Evolutionary conservation across 192 early-diverging fungal species (phyloP).

Genomic region (Backusella circina): DNA sequence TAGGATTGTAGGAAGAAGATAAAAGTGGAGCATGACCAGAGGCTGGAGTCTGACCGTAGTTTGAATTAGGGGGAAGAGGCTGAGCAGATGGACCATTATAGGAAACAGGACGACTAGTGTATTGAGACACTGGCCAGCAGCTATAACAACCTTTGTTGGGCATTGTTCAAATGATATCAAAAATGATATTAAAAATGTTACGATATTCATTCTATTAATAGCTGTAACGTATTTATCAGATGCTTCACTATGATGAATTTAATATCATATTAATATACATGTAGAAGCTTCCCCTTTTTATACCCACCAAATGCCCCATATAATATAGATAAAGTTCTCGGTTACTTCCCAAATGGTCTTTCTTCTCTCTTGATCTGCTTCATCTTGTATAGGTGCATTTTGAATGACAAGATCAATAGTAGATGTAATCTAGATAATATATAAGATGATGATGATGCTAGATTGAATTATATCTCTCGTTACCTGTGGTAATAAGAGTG

Average conservation of each 20-base stretch:
- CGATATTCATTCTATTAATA: conserved; percentile 59
- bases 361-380: conserved; percentile 33
- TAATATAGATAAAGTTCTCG: conserved; percentile 54
- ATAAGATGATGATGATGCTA: neutral
- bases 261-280: neutral
- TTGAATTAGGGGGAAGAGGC: conserved; percentile 2
- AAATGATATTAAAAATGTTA: conserved; percentile 69
- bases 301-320: conserved; percentile 46
- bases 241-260: conserved; percentile 49
- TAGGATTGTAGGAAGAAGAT: conserved; percentile 12
- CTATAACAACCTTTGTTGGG: conserved; percentile 45
- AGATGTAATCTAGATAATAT: conserved; percentile 17
- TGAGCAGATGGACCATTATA: conserved; percentile 6
- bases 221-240: conserved; percentile 63
- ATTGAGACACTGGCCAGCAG: conserved; percentile 72
- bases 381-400: conserved; percentile 30
- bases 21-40: conserved; percentile 7
- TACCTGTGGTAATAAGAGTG: conserved; percentile 44
- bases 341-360: conserved; percentile 55
- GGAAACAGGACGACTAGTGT: conserved; percentile 46
- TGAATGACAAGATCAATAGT: conserved; percentile 34
- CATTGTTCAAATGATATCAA: conserved; percentile 46
- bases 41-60: neutral
- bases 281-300: neutral
- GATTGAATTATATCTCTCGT: no score